Evolutionary conservation across 495 filamentous ascomycete species (phyloP).

Genomic region (Entonaema liquescens): DNA sequence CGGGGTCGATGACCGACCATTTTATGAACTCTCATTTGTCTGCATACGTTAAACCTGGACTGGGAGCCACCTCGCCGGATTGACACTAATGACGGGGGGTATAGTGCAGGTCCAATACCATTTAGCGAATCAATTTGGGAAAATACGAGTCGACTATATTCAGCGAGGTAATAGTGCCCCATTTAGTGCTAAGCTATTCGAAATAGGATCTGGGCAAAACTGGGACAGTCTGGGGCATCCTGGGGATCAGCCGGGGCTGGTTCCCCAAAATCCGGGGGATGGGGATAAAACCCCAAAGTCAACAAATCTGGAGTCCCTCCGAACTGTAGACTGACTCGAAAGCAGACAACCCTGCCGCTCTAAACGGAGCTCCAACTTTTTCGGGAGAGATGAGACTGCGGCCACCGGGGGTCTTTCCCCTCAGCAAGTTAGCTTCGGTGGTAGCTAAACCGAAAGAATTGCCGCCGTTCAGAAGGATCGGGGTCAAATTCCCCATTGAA

Average conservation of each 20-base stretch:
- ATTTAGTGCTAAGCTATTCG: conserved; percentile 19
- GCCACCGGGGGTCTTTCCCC: conserved; percentile 26
- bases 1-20: conserved; percentile 25
- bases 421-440: conserved; percentile 35
- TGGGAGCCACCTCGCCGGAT: conserved; percentile 29
- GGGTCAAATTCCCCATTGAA: conserved; percentile 23
- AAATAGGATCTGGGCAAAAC: conserved; percentile 19
- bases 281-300: conserved; percentile 25
- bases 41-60: conserved; percentile 11
- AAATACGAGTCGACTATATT: conserved; percentile 15
- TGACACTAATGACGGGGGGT: conserved; percentile 19
- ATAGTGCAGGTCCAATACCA: conserved; percentile 17
- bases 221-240: conserved; percentile 26
- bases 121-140: conserved; percentile 23
- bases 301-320: conserved; percentile 13
- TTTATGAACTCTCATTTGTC: conserved; percentile 19
- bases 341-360: conserved; percentile 11
- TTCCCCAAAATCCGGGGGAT: conserved; percentile 40
- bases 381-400: conserved; percentile 17
- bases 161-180: conserved; percentile 14
- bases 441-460: conserved; percentile 28
- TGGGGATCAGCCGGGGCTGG: conserved; percentile 14
- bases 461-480: conserved; percentile 3
- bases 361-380: conserved; percentile 27
- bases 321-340: not conserved